Percentiles rank a stretch among this genome's conserved stretches.
These are phyloP conservation scores for Pythium pectinolyticum DNA, from an alignment of 352 stramenopile genomes.

Conservation along the genomic window DNA sequence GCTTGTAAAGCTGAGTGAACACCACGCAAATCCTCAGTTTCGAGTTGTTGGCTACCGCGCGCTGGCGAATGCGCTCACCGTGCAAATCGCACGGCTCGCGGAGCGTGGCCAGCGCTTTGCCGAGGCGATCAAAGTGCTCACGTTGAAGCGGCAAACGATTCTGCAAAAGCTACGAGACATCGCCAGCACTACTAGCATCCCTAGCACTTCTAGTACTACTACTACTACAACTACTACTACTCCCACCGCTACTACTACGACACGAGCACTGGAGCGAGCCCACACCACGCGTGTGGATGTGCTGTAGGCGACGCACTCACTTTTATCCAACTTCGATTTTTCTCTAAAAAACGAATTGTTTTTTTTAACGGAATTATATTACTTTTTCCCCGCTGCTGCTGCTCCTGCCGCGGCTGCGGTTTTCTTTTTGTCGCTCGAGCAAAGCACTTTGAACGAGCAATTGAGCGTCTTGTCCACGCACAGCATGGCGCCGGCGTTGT, in stretches of 20 bases:
- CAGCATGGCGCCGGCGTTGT: slow-evolving; percentile 96
- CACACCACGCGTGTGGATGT: background rate
- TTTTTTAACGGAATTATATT: too few relatives aligned
- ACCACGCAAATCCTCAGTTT: slow-evolving; percentile 36
- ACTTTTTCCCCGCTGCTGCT: slow-evolving; percentile 21
- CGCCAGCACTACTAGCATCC: background rate
- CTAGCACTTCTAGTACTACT: too few relatives aligned
- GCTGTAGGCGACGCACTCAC: too few relatives aligned
- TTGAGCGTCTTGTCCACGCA: slow-evolving; percentile 70
- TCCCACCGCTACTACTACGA: too few relatives aligned
- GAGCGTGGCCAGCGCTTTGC: slow-evolving; percentile 40
- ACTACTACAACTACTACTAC: too few relatives aligned
- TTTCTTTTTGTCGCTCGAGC: slow-evolving; percentile 76
- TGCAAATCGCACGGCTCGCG: slow-evolving; percentile 40
- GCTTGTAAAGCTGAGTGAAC: slow-evolving; percentile 46
- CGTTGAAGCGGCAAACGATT: slow-evolving; percentile 38
- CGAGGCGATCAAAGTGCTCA: slow-evolving; percentile 50
- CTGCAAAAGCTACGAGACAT: slow-evolving; percentile 21
- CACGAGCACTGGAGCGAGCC: too few relatives aligned
- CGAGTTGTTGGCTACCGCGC: slow-evolving; percentile 48
- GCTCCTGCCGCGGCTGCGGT: too few relatives aligned
- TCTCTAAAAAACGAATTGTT: too few relatives aligned
- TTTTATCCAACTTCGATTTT: too few relatives aligned
- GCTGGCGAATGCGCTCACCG: slow-evolving; percentile 57
- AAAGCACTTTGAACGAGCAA: slow-evolving; percentile 85